These are phyloP conservation scores for Aspergillus nomiae DNA, from an alignment of 2,329 filamentous ascomycete genomes.

Conservation along the genomic window DNA sequence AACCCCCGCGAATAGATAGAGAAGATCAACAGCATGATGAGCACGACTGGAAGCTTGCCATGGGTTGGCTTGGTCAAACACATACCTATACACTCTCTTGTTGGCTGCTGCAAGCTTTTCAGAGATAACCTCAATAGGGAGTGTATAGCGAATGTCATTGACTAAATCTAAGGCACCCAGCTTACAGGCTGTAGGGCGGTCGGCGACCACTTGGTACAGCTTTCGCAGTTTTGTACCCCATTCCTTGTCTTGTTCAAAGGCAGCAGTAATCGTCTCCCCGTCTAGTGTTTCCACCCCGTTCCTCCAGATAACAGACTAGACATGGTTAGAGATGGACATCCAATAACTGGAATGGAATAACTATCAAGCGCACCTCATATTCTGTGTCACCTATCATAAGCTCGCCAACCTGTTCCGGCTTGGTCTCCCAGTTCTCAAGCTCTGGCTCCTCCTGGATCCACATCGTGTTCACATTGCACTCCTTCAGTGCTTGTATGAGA, in stretches of 20 bases:
- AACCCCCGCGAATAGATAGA: slow-evolving; percentile 48
- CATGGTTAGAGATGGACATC: background rate
- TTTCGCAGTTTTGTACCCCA: slow-evolving; percentile 37
- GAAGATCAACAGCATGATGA: slow-evolving; percentile 52
- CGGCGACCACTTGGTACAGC: slow-evolving; percentile 44
- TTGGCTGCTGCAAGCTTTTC: slow-evolving; percentile 27
- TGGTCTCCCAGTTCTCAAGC: slow-evolving; percentile 41
- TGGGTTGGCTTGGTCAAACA: slow-evolving; percentile 51
- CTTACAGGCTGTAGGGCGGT: slow-evolving; percentile 43
- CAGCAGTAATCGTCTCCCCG: slow-evolving; percentile 35
- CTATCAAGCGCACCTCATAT: slow-evolving; percentile 37
- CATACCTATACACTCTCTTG: slow-evolving; percentile 41
- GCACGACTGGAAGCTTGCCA: slow-evolving; percentile 50
- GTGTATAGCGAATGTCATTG: slow-evolving; percentile 33
- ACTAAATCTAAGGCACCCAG: slow-evolving; percentile 42
- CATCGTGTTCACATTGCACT: slow-evolving; percentile 43
- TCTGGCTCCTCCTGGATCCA: slow-evolving; percentile 45
- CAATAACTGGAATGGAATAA: background rate
- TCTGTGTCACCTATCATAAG: slow-evolving; percentile 49
- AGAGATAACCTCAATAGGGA: slow-evolving; percentile 34
- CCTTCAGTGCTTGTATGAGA: slow-evolving; percentile 38
- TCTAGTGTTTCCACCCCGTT: slow-evolving; percentile 44
- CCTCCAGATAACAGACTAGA: slow-evolving; percentile 49
- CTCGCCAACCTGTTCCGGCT: slow-evolving; percentile 34
- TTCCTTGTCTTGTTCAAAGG: slow-evolving; percentile 36